Percentiles rank a stretch among this genome's conserved stretches.
Evolutionary conservation across 257 asterid species (phyloP).

Genomic region (Capsicum chinense): DNA sequence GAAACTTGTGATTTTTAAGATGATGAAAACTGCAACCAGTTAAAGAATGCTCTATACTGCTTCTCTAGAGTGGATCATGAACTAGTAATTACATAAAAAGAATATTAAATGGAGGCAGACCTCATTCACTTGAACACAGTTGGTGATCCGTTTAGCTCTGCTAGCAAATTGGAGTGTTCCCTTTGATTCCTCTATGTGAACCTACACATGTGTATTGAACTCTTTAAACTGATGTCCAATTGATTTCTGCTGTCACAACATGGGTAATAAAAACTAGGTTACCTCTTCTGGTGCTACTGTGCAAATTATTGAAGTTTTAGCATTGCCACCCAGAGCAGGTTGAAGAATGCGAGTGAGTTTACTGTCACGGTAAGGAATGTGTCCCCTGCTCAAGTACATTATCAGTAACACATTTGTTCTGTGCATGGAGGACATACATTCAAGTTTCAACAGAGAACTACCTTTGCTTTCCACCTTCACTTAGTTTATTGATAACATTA

Average conservation of each 20-base stretch:
- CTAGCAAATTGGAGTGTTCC: conserved; percentile 99
- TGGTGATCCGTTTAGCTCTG: conserved; percentile 95
- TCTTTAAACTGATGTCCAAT: not conserved
- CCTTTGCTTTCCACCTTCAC: conserved; percentile 98
- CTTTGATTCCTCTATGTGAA: conserved; percentile 87
- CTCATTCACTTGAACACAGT: conserved; percentile 99
- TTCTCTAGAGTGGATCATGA: not conserved
- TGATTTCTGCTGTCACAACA: conserved; percentile 18
- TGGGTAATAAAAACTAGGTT: conserved; percentile 22
- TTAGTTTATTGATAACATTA: conserved; percentile 91
- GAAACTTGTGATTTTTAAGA: not conserved
- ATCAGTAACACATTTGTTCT: conserved; percentile 28
- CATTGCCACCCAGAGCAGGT: conserved; percentile 99
- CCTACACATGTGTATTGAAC: conserved; percentile 43
- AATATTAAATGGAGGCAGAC: conserved; percentile 41
- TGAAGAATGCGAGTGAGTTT: conserved; percentile 98
- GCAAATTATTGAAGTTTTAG: conserved; percentile 95
- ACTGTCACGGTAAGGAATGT: conserved; percentile 98
- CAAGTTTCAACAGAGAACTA: conserved; percentile 33
- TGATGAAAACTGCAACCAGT: not conserved
- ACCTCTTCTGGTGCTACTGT: conserved; percentile 99
- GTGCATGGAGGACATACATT: not conserved
- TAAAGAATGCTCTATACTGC: not conserved
- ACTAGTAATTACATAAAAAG: not conserved
- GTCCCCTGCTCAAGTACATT: conserved; percentile 63